phyloP scores from a whole-genome alignment of 192 early-diverging fungal genomes.

The Bifiguratus adelaidae region DNA sequence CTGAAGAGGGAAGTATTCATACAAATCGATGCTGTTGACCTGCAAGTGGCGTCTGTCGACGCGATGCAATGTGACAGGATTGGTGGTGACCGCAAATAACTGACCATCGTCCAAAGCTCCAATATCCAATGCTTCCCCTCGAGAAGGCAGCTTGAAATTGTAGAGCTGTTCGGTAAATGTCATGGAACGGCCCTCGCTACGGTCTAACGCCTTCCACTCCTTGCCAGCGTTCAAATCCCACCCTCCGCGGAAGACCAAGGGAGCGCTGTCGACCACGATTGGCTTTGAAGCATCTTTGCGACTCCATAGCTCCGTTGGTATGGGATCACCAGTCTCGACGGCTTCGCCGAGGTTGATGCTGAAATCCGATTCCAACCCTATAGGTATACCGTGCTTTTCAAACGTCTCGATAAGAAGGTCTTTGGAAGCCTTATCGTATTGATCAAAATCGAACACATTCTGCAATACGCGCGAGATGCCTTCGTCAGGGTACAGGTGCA shows the following conservation, averaged over 20 bases:
- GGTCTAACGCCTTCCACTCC: conserved; percentile 37
- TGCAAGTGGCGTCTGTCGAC: conserved; percentile 36
- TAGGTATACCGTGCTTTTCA: conserved; percentile 62
- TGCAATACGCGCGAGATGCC: conserved; percentile 53
- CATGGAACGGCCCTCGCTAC: conserved; percentile 41
- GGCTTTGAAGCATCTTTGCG: conserved; percentile 3
- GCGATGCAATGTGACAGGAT: conserved; percentile 46
- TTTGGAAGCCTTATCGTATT: conserved; percentile 55
- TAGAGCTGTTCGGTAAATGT: conserved; percentile 62
- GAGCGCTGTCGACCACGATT: conserved; percentile 3
- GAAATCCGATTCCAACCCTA: conserved; percentile 58
- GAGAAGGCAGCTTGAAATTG: conserved; percentile 42
- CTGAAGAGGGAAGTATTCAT: conserved; percentile 62
- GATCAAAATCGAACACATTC: conserved; percentile 81
- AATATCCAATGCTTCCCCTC: conserved; percentile 53
- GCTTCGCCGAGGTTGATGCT: conserved; percentile 42
- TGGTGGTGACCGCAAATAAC: conserved; percentile 47
- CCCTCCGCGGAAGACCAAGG: conserved; percentile 26
- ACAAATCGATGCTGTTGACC: conserved; percentile 43
- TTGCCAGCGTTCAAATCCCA: conserved; percentile 39
- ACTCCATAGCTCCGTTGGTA: conserved; percentile 46
- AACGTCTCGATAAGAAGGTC: conserved; percentile 60
- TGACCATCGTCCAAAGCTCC: conserved; percentile 31
- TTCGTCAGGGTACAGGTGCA: conserved; percentile 62
- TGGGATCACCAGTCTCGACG: conserved; percentile 32